Base-by-base conservation (phyloP, 2,329 filamentous ascomycete genomes). In the Trichophyton mentagrophytes region DNA sequence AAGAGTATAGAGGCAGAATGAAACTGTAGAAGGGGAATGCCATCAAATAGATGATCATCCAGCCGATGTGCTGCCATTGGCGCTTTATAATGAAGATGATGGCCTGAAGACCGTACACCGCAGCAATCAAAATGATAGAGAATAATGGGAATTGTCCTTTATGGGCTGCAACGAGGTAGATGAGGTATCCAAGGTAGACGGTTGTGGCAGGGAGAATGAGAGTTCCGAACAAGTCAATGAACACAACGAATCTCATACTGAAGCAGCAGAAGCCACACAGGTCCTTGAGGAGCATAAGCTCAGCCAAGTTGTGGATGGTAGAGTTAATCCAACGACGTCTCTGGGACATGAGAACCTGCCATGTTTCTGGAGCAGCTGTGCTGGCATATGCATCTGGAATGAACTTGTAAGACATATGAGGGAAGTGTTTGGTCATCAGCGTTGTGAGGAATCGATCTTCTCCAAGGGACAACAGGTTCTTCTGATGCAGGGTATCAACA, bases 291-390 rank as follows among this genome's bases (percentile, higher is more conserved):
- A 87, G 87, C 71, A 96, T 86, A 70, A 99, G 79, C 73, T 99
- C 93, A 27, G 87, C 88, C 70, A 99, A 75, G 72, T 99, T 99
- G 80, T 99, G 93, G 64, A 99, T 87, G 8, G 93, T 99, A 1
- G 93, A 97, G 77, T 99, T 99, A 74, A 99, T 99, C 93, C 93
- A 99, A 72, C 93, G 88, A 79, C 93, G 90, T 80, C 93, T 86
- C 73, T 99, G 93, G n/a, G 93, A 99, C 36, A 99, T 80, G 67
- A 99, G 77, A 68, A 99, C 90, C 69, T 86, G 88, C 89, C 91
- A 99, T 25, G 87, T 89, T 69, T 97, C 90, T 1, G 93, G 93
- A 0, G 93, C 93, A 49, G 92, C 92, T 1, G 93, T 99, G 69
- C 89, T 86, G 66, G 91, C 95, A 73, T 90, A 93, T 6, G 93